Percentiles rank a stretch among this genome's conserved stretches.
These are phyloP conservation scores for Trichosporon sp. DNA, from an alignment of 1,284 basidiomycete species.

Conservation along the genomic window DNA sequence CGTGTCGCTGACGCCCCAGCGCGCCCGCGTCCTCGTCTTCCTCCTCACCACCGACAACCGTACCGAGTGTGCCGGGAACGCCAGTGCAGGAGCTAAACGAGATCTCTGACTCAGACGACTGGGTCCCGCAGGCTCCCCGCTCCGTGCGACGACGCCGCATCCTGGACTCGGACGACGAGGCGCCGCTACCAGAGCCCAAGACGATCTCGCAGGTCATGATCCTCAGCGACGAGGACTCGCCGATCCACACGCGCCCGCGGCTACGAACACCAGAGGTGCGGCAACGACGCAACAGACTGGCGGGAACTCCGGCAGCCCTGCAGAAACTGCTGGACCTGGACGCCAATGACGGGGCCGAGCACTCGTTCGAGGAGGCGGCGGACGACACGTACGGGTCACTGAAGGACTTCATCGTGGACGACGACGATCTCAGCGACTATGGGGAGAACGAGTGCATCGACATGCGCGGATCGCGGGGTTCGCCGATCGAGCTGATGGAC, in stretches of 20 bases:
- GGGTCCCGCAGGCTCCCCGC: background rate
- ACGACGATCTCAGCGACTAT: constrained; percentile 32
- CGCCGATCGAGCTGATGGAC: background rate
- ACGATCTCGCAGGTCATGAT: background rate
- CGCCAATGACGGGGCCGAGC: background rate
- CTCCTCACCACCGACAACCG: background rate
- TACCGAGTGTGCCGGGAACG: background rate
- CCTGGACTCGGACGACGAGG: background rate
- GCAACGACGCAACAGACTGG: background rate
- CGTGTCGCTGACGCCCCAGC: background rate
- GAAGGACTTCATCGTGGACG: constrained; percentile 44
- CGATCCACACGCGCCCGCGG: background rate
- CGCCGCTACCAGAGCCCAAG: background rate
- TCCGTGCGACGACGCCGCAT: background rate
- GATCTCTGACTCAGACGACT: background rate
- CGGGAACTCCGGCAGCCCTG: background rate
- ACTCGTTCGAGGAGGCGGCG: background rate
- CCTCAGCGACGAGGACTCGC: background rate
- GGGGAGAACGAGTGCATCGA: constrained; percentile 20
- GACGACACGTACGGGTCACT: constrained; percentile 27
- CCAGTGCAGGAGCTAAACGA: background rate
- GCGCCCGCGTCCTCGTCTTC: background rate
- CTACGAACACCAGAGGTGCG: background rate
- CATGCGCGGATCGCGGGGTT: background rate
- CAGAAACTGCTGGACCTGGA: constrained; percentile 7